Evolutionary conservation across 306 rosid genomes (phyloP).

Genomic region (Abrus precatorius): DNA sequence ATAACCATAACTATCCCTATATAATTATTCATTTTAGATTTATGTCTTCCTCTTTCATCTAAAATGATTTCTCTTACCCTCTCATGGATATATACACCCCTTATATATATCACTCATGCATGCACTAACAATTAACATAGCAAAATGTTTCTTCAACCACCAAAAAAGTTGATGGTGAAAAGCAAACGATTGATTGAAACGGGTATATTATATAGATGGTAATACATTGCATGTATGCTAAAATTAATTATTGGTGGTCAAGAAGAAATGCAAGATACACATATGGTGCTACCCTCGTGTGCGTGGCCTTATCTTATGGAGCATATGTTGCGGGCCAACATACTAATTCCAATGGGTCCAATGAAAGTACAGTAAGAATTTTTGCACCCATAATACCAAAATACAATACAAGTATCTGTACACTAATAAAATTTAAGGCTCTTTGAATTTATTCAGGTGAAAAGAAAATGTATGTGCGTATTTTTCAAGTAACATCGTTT

Average conservation of each 20-base stretch:
- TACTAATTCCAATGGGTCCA: background rate
- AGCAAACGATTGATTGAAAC: constrained; percentile 1
- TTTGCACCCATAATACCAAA: background rate
- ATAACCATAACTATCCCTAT: too few relatives aligned
- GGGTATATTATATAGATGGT: background rate
- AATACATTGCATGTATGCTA: background rate
- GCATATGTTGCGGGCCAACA: constrained; percentile 26
- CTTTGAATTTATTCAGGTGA: constrained; percentile 53
- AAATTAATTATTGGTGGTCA: background rate
- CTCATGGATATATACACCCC: too few relatives aligned
- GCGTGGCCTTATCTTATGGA: constrained; percentile 49
- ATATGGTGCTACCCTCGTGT: constrained; percentile 58
- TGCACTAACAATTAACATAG: background rate
- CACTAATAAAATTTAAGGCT: background rate
- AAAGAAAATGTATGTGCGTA: constrained; percentile 5
- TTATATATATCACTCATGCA: background rate
- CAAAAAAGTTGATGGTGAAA: constrained; percentile 23
- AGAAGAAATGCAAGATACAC: constrained; percentile 4
- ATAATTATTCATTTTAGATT: too few relatives aligned
- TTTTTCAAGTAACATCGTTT: constrained; percentile 30
- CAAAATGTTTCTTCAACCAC: constrained; percentile 17
- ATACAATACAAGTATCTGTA: background rate
- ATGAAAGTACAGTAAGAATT: background rate
- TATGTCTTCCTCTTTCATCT: too few relatives aligned
- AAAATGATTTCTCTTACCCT: too few relatives aligned